Percentiles rank a stretch among this genome's conserved stretches.
Conservation (phyloP, 2,329 filamentous ascomycete genomes). For the Nemania sp. region DNA sequence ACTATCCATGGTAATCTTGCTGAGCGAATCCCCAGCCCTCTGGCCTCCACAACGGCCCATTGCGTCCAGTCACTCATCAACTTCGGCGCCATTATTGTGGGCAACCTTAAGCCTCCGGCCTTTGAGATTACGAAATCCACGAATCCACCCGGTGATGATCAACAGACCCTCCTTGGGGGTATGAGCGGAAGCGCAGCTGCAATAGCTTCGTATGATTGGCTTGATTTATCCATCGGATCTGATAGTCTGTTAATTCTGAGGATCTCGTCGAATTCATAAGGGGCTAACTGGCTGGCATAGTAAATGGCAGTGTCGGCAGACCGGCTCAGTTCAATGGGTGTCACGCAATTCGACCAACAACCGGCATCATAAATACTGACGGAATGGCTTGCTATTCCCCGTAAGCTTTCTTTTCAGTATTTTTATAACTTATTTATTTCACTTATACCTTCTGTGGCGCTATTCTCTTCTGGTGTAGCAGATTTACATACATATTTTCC, state of each 20-base stretch:
- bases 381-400: neutral
- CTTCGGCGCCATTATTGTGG: constrained; percentile 23
- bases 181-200: constrained; percentile 20
- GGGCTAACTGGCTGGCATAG: neutral
- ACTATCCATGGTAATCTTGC: constrained; percentile 23
- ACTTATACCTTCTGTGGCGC: neutral
- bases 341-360: neutral
- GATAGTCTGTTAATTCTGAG: neutral
- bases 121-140: constrained; percentile 23
- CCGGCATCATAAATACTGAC: neutral
- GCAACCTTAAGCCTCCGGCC: constrained; percentile 18
- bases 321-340: neutral
- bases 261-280: neutral
- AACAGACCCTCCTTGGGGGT: constrained; percentile 22
- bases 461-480: neutral
- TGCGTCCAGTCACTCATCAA: constrained; percentile 10
- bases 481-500: too few species aligned
- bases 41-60: constrained; percentile 8
- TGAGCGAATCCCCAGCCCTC: constrained; percentile 11
- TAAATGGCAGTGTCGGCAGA: neutral
- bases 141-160: constrained; percentile 25
- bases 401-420: neutral
- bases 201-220: constrained; percentile 19
- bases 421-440: neutral
- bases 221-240: neutral